Evolutionary conservation across 495 filamentous ascomycete genomes (phyloP).

Genomic region (Talaromyces thailandensis): DNA sequence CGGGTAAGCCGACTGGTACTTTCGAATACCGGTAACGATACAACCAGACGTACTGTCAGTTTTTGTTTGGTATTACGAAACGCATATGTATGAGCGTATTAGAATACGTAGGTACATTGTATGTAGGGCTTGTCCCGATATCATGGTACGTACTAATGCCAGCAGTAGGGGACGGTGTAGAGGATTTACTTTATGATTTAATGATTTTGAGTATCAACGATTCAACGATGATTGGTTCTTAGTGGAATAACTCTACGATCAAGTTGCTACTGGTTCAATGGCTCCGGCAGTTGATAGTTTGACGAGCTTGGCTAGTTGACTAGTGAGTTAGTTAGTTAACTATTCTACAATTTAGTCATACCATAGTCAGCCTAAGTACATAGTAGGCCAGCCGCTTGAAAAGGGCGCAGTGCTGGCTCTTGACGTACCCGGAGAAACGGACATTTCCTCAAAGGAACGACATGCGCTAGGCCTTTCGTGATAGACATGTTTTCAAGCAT

Average conservation of each 20-base stretch:
- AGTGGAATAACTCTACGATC: neutral
- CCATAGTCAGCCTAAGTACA: neutral
- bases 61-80: neutral
- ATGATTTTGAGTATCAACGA: neutral
- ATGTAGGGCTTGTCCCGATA: neutral
- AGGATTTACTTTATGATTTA: neutral
- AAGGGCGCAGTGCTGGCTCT: neutral
- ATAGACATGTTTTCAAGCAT: neutral
- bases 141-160: neutral
- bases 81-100: neutral
- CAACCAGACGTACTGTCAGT: neutral
- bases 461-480: neutral
- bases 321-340: no score
- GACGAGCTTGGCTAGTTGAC: no score
- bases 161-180: neutral
- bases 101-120: neutral
- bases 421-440: neutral
- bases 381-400: neutral
- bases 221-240: neutral
- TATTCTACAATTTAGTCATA: neutral
- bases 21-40: neutral
- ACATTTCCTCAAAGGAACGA: neutral
- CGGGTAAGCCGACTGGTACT: neutral
- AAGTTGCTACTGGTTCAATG: neutral
- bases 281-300: neutral